Evolutionary conservation across 352 stramenopile genomes (phyloP), one percentile per base, ranked within the genome.

Genomic region (Globisporangium megalacanthum): DNA sequence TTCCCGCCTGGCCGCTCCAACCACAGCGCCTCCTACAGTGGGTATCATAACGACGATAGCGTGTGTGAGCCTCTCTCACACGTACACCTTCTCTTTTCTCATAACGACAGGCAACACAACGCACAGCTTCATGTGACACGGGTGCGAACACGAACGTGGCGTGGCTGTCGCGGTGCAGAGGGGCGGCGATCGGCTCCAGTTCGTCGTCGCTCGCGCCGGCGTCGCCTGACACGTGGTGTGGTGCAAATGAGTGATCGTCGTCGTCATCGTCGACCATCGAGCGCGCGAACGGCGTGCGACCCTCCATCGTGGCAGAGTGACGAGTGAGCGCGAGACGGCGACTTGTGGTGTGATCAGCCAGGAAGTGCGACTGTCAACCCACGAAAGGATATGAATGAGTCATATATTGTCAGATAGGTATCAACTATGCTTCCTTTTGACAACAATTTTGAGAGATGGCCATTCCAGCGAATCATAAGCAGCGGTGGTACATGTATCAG

Each of bases 201-300:
- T 60, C 54, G 8, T 60, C 45, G 20, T 60, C 54, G 20, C 54
- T 59, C 29, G 54, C 44, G 20, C 48, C 54, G 35, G 36, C 36
- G 33, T 47, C 45, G 5, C 35, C 19, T 10, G 54, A n/a, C 41
- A 57, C 54, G 33, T 53, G 17, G 20, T 60, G 54, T 15, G 54
- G 44, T 8, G 54, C 35, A 31, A 53, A 35, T 20, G 51, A 58
- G 6, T 60, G 15, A 2, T 47, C 31, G 42, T 19, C 36, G 46
- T 60, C 33, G 20, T 22, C 35, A 11, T 36, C 50, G 36, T 57
- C 37, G 2, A 19, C 50, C 41, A 47, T 47, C 3, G 41, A 17
- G 41, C 41, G 41, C 15, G 17, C 41, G 15, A 19, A 22, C 41
- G 15, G 41, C 15, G 19, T 19, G 41, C 41, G 41, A 19, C 17